Base-by-base conservation (phyloP, 306 rosid species). In the Citrullus amarus region DNA sequence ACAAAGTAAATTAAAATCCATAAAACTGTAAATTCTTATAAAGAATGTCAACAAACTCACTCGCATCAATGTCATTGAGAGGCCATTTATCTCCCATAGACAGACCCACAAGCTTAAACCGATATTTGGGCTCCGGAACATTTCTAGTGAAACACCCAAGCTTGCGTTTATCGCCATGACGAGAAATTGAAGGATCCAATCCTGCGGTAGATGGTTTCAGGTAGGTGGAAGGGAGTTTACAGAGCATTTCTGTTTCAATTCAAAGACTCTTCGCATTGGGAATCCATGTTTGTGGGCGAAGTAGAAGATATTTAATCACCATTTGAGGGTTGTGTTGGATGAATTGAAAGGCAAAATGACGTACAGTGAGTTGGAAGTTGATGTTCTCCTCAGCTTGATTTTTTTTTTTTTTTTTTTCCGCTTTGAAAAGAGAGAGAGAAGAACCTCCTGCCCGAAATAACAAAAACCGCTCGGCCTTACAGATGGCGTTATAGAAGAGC, bases 41-140 rank as follows among this genome's bases (percentile, higher is more conserved):
- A 5, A 6, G 44, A 54, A 53, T 59, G 10, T 4, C 16, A 9
- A 68, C 56, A 77, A 65, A 70, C 87, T 78, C 77, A 92, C 98
- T 61, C 44, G 93, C 79, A 86, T 73, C 87, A 39, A 95, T 56
- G 83, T 91, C 90, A 65, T 79, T 82, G 66, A 89, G 92, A 87
- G 92, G 89, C 91, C 84, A 92, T 81, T 46, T 87, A 83, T 89
- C 92, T 38, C 96, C 92, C 62, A 87, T 61, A 76, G 97, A 92
- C 53, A 85, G 79, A 0, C 83, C 82, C 65, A 84, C 82, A 72
- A 85, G 80, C 83, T 87, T 92, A 81, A 92, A 88, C 14, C 96
- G 89, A 59, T 68, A 77, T 36, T 83, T 91, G 7, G 83, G 84
- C 76, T 86, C 82, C 2, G 89, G 86, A 59, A 80, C 62, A 15